A percentile compares a stretch with the other conserved stretches of the same genome.
phyloP scores from a whole-genome alignment of 768 basidiomycete species.

The Crassisporium funariophilum region DNA sequence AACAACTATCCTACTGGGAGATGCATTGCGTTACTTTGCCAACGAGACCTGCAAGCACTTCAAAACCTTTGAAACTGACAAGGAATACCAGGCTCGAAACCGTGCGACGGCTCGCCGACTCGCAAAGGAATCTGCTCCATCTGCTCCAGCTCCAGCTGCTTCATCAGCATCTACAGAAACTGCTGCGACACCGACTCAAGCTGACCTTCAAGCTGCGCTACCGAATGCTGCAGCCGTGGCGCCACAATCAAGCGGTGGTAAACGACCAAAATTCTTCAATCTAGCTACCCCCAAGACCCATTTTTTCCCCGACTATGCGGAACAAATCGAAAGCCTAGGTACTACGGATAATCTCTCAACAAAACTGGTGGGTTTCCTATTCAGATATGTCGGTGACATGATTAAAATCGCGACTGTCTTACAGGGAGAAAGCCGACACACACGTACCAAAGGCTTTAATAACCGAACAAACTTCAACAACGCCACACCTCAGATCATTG shows the following conservation, averaged over 20 bases:
- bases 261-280: constrained; percentile 22
- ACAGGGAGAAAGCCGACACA: constrained; percentile 33
- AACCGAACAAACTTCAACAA: constrained; percentile 14
- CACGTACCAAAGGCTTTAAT: constrained; percentile 12
- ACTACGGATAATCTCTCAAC: constrained; percentile 21
- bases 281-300: constrained; percentile 32
- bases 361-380: constrained; percentile 17
- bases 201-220: too few relatives aligned
- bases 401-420: not conserved
- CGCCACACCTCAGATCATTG: constrained; percentile 17
- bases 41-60: constrained; percentile 21
- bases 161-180: too few relatives aligned
- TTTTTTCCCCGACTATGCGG: constrained; percentile 27
- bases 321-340: constrained; percentile 14
- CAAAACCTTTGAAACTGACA: constrained; percentile 20
- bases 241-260: constrained; percentile 1
- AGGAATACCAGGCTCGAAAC: constrained; percentile 11
- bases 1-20: constrained; percentile 22
- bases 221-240: too few relatives aligned
- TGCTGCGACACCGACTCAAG: too few relatives aligned
- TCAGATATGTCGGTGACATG: not conserved
- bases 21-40: constrained; percentile 20
- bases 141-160: too few relatives aligned
- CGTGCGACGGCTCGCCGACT: constrained; percentile 1
- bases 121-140: constrained; percentile 5